Percentiles rank a stretch among this genome's conserved stretches.
Conservation (phyloP, 805 yeast species). For the Lachancea dasiensis region DNA sequence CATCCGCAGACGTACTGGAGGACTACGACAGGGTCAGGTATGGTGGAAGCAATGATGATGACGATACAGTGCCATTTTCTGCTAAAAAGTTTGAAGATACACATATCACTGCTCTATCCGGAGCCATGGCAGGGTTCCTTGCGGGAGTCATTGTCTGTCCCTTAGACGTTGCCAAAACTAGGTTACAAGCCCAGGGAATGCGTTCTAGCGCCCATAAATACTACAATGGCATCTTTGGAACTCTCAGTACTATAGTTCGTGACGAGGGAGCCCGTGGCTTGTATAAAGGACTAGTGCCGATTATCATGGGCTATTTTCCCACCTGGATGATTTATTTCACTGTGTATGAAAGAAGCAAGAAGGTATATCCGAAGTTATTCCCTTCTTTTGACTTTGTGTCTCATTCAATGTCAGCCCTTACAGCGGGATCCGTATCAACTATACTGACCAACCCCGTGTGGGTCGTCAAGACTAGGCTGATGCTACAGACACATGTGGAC, state of each 20-base stretch:
- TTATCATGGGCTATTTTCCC: conserved; percentile 88
- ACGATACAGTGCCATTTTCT: conserved; percentile 2
- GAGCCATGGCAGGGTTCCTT: conserved; percentile 89
- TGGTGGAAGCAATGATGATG: conserved; percentile 2
- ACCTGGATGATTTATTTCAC: conserved; percentile 96
- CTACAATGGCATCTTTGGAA: conserved; percentile 57
- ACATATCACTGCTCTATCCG: conserved; percentile 73
- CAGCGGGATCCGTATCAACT: conserved; percentile 86
- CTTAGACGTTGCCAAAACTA: conserved; percentile 88
- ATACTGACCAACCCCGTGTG: conserved; percentile 89
- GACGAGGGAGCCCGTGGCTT: conserved; percentile 83
- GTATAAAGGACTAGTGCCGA: conserved; percentile 89
- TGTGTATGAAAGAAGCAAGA: conserved; percentile 76
- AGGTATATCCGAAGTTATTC: conserved; percentile 41
- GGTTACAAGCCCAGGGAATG: conserved; percentile 87
- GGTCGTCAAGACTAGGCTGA: conserved; percentile 93
- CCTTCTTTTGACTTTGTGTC: conserved; percentile 33
- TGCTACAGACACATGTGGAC: conserved; percentile 59
- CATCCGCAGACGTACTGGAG: conserved; percentile 22
- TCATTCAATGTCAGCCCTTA: conserved; percentile 55
- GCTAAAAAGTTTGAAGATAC: conserved; percentile 32
- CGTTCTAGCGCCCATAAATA: conserved; percentile 28
- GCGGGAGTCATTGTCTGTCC: conserved; percentile 93
- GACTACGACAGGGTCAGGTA: conserved; percentile 3
- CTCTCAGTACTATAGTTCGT: conserved; percentile 55